Conservation (phyloP, 1,284 basidiomycete genomes). For the Cryptococcus amylolentus region DNA sequence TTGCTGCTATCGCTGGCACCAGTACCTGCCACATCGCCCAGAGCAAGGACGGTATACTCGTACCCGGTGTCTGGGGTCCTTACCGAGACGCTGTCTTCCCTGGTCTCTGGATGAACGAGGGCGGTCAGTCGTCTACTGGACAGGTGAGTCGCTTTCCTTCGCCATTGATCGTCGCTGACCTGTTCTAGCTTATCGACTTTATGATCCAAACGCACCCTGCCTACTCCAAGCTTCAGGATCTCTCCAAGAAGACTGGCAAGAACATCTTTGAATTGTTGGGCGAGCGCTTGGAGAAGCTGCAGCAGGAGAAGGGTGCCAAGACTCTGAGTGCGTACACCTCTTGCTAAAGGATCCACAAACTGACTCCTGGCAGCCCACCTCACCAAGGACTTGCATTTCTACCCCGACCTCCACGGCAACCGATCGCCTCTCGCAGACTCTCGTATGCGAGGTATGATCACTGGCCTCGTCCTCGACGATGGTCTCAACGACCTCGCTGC, state of each 20-base stretch:
- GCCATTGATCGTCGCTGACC: not conserved
- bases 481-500: slow-evolving; percentile 77
- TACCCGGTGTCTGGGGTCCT: slow-evolving; percentile 87
- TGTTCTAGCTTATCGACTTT: slow-evolving; percentile 78
- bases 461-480: slow-evolving; percentile 78
- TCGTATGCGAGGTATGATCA: slow-evolving; percentile 85
- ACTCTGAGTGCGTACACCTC: slow-evolving; percentile 55
- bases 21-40: slow-evolving; percentile 93
- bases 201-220: slow-evolving; percentile 90
- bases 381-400: slow-evolving; percentile 85
- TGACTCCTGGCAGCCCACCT: slow-evolving; percentile 59
- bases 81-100: slow-evolving; percentile 80
- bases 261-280: slow-evolving; percentile 62
- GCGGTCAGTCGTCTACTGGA: slow-evolving; percentile 97
- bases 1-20: slow-evolving; percentile 93
- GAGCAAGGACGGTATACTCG: slow-evolving; percentile 74
- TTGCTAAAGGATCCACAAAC: not conserved
- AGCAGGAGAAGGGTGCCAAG: slow-evolving; percentile 57
- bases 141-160: slow-evolving; percentile 57
- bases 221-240: slow-evolving; percentile 63
- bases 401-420: slow-evolving; percentile 87
- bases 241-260: slow-evolving; percentile 52
- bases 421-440: slow-evolving; percentile 93
- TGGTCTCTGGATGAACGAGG: slow-evolving; percentile 99
- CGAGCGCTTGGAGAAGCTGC: slow-evolving; percentile 67